These are phyloP conservation scores for Sextonia rubra DNA, from an alignment of 164 flowering plant genomes.

Conservation along the genomic window DNA sequence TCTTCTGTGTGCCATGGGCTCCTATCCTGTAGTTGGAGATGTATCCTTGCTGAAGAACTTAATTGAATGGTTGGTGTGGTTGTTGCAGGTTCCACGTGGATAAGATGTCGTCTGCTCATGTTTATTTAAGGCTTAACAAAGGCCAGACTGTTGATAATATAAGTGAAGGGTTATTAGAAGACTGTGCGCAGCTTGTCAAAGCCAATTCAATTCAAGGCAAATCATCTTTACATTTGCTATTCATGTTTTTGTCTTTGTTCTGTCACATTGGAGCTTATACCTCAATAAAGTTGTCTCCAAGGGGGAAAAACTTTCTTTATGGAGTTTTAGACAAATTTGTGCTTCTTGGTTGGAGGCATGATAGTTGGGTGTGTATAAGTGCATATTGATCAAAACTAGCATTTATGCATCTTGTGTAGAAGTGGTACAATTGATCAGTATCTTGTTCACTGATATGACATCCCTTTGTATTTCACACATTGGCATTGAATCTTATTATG, in stretches of 20 bases:
- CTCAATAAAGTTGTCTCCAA: too few relatives aligned
- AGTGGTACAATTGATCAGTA: not conserved
- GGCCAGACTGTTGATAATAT: conserved; percentile 89
- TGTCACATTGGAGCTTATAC: too few relatives aligned
- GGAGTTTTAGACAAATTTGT: too few relatives aligned
- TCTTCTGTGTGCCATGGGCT: too few relatives aligned
- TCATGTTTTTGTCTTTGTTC: too few relatives aligned
- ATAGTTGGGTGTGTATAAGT: too few relatives aligned
- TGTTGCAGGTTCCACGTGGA: conserved; percentile 94
- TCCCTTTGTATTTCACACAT: not conserved
- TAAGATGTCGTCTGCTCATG: conserved; percentile 99
- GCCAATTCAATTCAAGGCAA: conserved; percentile 98
- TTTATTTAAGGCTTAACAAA: conserved; percentile 79
- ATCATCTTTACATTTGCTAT: not conserved
- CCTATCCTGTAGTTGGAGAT: too few relatives aligned
- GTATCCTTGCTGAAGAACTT: too few relatives aligned
- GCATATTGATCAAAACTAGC: too few relatives aligned
- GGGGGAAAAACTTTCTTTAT: too few relatives aligned
- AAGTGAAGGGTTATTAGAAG: conserved; percentile 85
- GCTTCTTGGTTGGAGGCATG: too few relatives aligned
- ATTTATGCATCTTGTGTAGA: too few relatives aligned
- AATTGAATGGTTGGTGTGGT: not conserved
- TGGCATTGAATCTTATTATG: not conserved
- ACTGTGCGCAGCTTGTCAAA: conserved; percentile 97
- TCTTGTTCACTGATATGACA: not conserved